phyloP scores from a whole-genome alignment of 2,329 filamentous ascomycete species.

The Alternaria rosae region DNA sequence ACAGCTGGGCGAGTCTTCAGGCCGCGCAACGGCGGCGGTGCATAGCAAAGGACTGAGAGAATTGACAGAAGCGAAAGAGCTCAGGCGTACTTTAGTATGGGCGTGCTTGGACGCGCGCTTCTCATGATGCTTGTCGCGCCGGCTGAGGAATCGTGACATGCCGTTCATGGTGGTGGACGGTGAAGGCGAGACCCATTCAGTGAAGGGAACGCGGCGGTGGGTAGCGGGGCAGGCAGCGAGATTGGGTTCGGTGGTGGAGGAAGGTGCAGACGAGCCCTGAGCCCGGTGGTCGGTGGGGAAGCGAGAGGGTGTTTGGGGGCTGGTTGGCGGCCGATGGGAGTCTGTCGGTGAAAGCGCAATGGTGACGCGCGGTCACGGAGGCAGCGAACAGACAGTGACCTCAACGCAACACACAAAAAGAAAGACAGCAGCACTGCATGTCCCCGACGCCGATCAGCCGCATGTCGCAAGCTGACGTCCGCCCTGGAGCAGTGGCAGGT shows the following conservation, averaged over 20 bases:
- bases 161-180: constrained; percentile 53
- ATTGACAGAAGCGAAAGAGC: constrained; percentile 24
- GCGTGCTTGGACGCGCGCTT: constrained; percentile 46
- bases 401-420: constrained; percentile 1
- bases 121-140: constrained; percentile 66
- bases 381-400: constrained; percentile 2
- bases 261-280: constrained; percentile 18
- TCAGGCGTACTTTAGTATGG: constrained; percentile 43
- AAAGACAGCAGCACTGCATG: not conserved
- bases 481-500: constrained; percentile 6
- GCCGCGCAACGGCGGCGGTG: constrained; percentile 13
- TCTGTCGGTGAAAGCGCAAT: constrained; percentile 1
- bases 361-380: not conserved
- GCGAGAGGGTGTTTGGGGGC: not conserved
- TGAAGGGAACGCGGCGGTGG: constrained; percentile 11
- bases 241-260: constrained; percentile 7
- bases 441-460: constrained; percentile 7
- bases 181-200: constrained; percentile 29
- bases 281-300: constrained; percentile 10
- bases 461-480: constrained; percentile 5
- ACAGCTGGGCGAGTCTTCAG: constrained; percentile 8
- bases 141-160: constrained; percentile 72
- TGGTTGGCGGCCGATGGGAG: not conserved
- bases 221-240: constrained; percentile 22
- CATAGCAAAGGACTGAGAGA: constrained; percentile 22